Percentiles rank a stretch among this genome's conserved stretches.
Evolutionary conservation across 2,329 filamentous ascomycete genomes (phyloP).

Genomic region (Rutstroemia sp.): DNA sequence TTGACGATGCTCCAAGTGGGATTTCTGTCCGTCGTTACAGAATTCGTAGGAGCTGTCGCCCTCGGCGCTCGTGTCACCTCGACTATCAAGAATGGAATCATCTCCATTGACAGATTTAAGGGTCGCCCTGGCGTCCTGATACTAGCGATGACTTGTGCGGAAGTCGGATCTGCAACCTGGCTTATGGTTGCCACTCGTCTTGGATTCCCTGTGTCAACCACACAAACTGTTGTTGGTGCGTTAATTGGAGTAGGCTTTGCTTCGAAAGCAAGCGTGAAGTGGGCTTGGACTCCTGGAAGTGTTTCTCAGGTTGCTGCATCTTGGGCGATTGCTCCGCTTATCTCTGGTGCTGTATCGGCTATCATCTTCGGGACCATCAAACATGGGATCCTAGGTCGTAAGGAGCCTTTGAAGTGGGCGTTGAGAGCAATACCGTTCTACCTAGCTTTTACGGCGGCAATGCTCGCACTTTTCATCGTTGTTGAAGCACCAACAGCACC

Average conservation of each 20-base stretch:
- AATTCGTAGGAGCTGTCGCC: conserved; percentile 58
- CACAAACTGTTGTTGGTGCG: conserved; percentile 63
- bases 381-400: conserved; percentile 61
- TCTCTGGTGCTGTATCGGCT: conserved; percentile 57
- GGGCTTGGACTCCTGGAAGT: conserved; percentile 57
- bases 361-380: conserved; percentile 70
- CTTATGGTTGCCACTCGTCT: conserved; percentile 75
- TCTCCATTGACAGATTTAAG: conserved; percentile 50
- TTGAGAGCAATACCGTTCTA: conserved; percentile 68
- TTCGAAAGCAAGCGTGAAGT: conserved; percentile 51
- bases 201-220: conserved; percentile 66
- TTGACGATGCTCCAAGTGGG: conserved; percentile 64
- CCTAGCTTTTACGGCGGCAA: conserved; percentile 36
- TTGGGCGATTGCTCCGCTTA: conserved; percentile 62
- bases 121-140: conserved; percentile 59
- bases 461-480: conserved; percentile 22
- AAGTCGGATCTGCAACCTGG: conserved; percentile 61
- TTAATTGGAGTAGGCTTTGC: conserved; percentile 64
- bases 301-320: conserved; percentile 49
- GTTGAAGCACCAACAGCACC: conserved; percentile 16
- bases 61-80: conserved; percentile 64
- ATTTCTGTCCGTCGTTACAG: conserved; percentile 58
- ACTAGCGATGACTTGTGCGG: conserved; percentile 58
- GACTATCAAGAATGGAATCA: conserved; percentile 76
- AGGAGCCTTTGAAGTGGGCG: conserved; percentile 64